These are phyloP conservation scores for Neofusicoccum kwambonambiense DNA, from an alignment of 2,329 filamentous ascomycete genomes.

Conservation along the genomic window DNA sequence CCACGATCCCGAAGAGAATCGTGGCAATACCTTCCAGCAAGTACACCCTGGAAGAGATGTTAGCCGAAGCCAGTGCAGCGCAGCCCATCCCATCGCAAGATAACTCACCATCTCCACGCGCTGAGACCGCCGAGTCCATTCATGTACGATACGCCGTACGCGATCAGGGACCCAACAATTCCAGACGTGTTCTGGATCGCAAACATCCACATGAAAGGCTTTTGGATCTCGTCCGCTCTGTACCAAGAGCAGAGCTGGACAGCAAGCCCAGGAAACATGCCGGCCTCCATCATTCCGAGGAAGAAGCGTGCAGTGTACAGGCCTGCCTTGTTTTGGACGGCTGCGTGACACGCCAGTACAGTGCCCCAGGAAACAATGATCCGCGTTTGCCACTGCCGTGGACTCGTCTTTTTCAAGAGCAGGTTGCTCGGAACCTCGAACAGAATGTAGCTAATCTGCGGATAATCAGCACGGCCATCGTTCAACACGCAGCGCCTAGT, in stretches of 20 bases:
- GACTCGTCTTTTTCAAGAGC: conserved; percentile 37
- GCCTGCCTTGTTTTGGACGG: conserved; percentile 26
- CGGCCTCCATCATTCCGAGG: conserved; percentile 28
- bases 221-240: conserved; percentile 38
- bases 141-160: conserved; percentile 27
- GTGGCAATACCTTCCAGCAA: conserved; percentile 46
- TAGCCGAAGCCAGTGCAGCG: background rate
- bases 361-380: conserved; percentile 29
- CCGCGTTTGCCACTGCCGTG: conserved; percentile 37
- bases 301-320: conserved; percentile 28
- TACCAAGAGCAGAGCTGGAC: conserved; percentile 39
- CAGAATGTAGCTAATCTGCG: conserved; percentile 25
- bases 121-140: conserved; percentile 23
- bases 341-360: conserved; percentile 31
- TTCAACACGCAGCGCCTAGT: too few species aligned
- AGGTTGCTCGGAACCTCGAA: conserved; percentile 35
- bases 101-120: conserved; percentile 25
- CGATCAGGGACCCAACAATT: conserved; percentile 32
- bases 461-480: background rate
- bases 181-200: conserved; percentile 33
- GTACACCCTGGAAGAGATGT: conserved; percentile 35
- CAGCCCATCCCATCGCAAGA: background rate
- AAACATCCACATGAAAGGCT: conserved; percentile 37
- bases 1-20: conserved; percentile 40
- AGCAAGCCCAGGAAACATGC: conserved; percentile 30